These are phyloP conservation scores for Lachnellula suecica DNA, from an alignment of 2,329 filamentous ascomycete species.

Conservation along the genomic window DNA sequence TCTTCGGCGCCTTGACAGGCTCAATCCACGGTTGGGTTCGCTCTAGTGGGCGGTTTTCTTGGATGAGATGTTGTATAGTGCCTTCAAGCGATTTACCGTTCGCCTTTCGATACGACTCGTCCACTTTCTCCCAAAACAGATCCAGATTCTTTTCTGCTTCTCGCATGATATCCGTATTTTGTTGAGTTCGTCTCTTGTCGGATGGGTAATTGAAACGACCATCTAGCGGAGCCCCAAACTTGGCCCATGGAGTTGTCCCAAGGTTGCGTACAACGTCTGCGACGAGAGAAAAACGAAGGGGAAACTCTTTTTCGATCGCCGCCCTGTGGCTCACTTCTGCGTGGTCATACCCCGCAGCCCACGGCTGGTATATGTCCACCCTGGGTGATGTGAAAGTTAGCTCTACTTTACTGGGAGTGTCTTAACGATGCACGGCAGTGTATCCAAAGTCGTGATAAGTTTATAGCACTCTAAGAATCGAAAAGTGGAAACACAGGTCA, in stretches of 20 bases:
- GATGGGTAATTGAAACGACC: conserved; percentile 41
- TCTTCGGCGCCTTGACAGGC: conserved; percentile 20
- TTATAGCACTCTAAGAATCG: too few relatives aligned
- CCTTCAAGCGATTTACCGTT: conserved; percentile 16
- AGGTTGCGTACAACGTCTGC: background rate
- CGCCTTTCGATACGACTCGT: conserved; percentile 18
- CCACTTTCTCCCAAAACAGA: conserved; percentile 42
- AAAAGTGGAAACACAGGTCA: too few relatives aligned
- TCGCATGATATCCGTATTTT: conserved; percentile 44
- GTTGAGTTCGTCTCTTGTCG: conserved; percentile 44
- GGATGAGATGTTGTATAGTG: conserved; percentile 23
- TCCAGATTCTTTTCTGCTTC: conserved; percentile 48
- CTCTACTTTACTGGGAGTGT: too few relatives aligned
- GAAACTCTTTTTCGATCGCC: conserved; percentile 6
- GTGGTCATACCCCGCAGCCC: conserved; percentile 16
- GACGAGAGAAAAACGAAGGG: background rate
- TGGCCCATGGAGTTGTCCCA: background rate
- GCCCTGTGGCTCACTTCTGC: background rate
- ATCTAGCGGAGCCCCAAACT: conserved; percentile 11
- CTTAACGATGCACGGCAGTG: too few relatives aligned
- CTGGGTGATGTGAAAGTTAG: too few relatives aligned
- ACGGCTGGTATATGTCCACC: conserved; percentile 23
- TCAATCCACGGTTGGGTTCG: conserved; percentile 51
- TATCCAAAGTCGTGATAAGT: too few relatives aligned
- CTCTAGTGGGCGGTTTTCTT: conserved; percentile 37